Evolutionary conservation across 306 rosid species (phyloP), one percentile per base, ranked within the genome.

Genomic region (Prosopis cineraria): DNA sequence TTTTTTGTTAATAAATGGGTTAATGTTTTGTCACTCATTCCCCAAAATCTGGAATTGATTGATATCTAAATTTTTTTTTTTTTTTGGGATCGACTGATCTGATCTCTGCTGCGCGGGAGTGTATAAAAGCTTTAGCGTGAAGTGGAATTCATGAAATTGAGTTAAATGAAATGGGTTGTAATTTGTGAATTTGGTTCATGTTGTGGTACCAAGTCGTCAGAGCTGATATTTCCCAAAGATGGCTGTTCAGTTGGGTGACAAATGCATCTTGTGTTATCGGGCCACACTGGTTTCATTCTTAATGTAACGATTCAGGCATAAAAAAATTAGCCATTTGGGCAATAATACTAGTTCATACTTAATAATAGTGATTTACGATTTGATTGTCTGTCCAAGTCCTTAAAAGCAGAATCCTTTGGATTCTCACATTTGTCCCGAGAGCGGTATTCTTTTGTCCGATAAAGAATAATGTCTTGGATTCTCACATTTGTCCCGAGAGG

Each of bases 11-110:
- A 17, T 40, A n/a, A 31, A 24, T 60, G 11, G 70, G 62, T 17
- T 44, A 19, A 20, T 50, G 47, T 62, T 20, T 72, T 29, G 31
- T 52, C 20, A 1, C 53, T 59, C 8, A 11, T 37, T 63, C 52
- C 14, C 20, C 29, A 2, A 63, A 48, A 27, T 48, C 34, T 60
- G 64, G 43, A 45, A 45, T 34, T 24, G 20, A 36, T 65, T 36
- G 70, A 50, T 79, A 13, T 24, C 73, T 12, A 29, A 31, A 41
- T 52, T 60, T 83, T n/a, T n/a, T n/a, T n/a, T n/a, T n/a, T n/a
- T n/a, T 58, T 31, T 31, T 50, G 52, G 29, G 67, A 37, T 37
- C 2, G 7, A 64, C 19, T 40, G 22, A 63, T 66, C 71, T 66
- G 48, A 37, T n/a, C n/a, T 55, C 39, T 66, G 60, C 73, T 78